Percentiles rank a stretch among this genome's conserved stretches.
Conservation (phyloP, 2,329 filamentous ascomycete genomes). For the Pseudogymnoascus pannorum region DNA sequence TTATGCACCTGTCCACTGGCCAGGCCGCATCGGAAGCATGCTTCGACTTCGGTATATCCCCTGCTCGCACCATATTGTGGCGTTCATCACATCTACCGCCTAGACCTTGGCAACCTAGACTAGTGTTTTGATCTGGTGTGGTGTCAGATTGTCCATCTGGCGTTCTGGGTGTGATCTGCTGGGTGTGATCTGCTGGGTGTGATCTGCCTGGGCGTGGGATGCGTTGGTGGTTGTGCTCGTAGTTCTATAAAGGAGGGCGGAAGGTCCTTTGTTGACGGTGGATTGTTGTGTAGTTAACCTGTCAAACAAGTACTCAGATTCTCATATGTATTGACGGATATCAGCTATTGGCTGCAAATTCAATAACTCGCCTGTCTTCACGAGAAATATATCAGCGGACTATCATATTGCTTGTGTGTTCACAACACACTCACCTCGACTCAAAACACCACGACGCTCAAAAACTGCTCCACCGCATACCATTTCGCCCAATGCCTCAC, state of each 20-base stretch:
- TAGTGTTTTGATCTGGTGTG: neutral
- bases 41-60: neutral
- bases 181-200: neutral
- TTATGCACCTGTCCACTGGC: neutral
- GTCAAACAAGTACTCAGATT: neutral
- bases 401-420: neutral
- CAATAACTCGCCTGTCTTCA: neutral
- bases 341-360: neutral
- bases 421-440: neutral
- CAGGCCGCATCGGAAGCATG: neutral
- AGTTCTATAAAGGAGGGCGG: neutral
- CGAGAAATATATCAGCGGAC: neutral
- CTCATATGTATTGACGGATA: neutral
- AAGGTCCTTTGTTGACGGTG: neutral
- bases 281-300: neutral
- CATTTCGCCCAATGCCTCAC: neutral
- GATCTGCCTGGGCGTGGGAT: neutral
- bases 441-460: neutral
- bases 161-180: neutral
- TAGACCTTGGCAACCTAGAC: neutral
- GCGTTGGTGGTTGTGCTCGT: neutral
- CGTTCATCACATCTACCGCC: neutral
- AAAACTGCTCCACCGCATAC: neutral
- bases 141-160: neutral
- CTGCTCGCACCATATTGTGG: neutral